Evolutionary conservation across 805 yeast species (phyloP).

Genomic region (Schwanniomyces occidentalis): DNA sequence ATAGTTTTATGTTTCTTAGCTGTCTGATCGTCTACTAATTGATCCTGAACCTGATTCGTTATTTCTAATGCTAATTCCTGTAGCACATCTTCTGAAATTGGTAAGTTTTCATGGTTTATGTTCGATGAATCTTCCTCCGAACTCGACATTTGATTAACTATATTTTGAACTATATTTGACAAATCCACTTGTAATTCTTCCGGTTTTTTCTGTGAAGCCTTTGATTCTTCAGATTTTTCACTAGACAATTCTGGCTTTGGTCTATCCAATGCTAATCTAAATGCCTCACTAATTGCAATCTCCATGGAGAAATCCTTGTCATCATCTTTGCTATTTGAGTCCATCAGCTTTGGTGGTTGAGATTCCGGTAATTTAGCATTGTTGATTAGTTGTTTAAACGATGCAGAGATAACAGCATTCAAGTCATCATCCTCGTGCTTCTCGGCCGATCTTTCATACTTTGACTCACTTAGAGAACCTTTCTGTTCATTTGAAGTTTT

Average conservation of each 20-base stretch:
- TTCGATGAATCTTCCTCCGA: conserved; percentile 7
- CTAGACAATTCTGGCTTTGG: neutral
- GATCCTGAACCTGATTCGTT: conserved; percentile 30
- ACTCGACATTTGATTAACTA: conserved; percentile 22
- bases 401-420: conserved; percentile 14
- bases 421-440: conserved; percentile 4
- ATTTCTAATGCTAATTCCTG: conserved; percentile 32
- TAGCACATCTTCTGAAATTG: conserved; percentile 22
- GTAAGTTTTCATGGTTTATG: conserved; percentile 3
- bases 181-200: conserved; percentile 11
- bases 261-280: conserved; percentile 11
- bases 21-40: conserved; percentile 17
- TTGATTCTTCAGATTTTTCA: conserved; percentile 1
- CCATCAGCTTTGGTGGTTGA: too few relatives aligned
- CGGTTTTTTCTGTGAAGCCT: conserved; percentile 1
- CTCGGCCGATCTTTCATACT: neutral
- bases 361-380: too few relatives aligned
- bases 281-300: conserved; percentile 30
- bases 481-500: too few relatives aligned
- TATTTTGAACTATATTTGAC: conserved; percentile 26
- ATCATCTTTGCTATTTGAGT: conserved; percentile 1
- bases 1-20: conserved; percentile 8
- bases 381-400: conserved; percentile 17
- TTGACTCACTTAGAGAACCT: too few relatives aligned
- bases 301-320: conserved; percentile 20